A percentile compares a stretch with the other conserved stretches of the same genome.
Evolutionary conservation across 140 eudicot species (phyloP).

Genomic region (Ambrosia hybrid): DNA sequence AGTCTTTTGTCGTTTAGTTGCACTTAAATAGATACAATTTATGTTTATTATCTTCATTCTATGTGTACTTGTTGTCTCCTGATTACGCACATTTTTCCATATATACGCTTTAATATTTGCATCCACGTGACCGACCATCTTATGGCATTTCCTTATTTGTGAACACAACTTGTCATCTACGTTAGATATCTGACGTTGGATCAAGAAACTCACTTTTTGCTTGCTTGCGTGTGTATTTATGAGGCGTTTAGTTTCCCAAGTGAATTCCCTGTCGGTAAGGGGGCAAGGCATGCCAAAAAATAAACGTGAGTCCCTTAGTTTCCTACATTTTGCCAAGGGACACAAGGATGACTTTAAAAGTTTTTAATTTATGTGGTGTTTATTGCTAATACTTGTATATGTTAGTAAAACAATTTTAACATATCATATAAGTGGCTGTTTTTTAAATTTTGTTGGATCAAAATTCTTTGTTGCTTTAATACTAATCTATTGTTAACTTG

Average conservation of each 20-base stretch:
- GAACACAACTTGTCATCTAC: conserved; percentile 2
- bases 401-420: neutral
- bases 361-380: neutral
- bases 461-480: neutral
- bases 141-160: conserved; percentile 18
- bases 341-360: neutral
- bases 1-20: conserved; percentile 21
- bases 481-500: conserved; percentile 21
- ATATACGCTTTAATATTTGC: neutral
- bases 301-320: neutral
- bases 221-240: conserved; percentile 7
- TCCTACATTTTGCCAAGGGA: neutral
- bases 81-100: conserved; percentile 18
- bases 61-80: conserved; percentile 26
- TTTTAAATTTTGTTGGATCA: neutral
- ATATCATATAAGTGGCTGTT: neutral
- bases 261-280: neutral
- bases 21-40: neutral
- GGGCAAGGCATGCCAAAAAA: neutral
- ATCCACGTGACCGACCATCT: conserved; percentile 16
- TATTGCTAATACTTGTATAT: neutral
- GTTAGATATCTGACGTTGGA: neutral
- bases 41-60: neutral
- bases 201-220: neutral
- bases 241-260: neutral